Evolutionary conservation across 192 early-diverging fungal genomes (phyloP), one percentile per base, ranked within the genome.

Genomic region (Rhizophagus clarus): DNA sequence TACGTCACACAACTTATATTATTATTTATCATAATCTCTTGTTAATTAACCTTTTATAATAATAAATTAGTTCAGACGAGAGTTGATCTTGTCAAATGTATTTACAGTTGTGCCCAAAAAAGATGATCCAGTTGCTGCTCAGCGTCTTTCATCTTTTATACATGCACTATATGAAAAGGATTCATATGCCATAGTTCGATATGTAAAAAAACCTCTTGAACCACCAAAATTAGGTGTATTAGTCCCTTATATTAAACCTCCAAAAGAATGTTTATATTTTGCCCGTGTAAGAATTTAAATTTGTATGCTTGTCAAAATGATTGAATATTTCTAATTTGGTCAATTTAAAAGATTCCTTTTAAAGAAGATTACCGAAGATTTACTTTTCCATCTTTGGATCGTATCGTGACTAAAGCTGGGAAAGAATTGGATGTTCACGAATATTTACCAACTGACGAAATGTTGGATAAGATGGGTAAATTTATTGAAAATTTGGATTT

Each of bases 191-290:
- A 76, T 95, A 12, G 89, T 88, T 56, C 88, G 93, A 1, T 95
- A 91, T 84, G 88, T 91, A 3, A 73, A 82, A 1, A 81, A 37
- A 11, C 84, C 87, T 31, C 76, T 89, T 68, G 74, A 87, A 9
- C 72, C 82, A 31, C 92, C 92, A 31, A 92, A 92, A 76, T 72
- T 95, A 20, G 92, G 92, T 4, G 79, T 91, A 7, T 79, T 95
- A 12, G 82, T 89, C 61, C 92, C 92, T 26, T 83, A 89, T 34
- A 81, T 87, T 66, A 80, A 80, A 68, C 64, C 80, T 2, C 77
- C 81, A 2, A 71, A 76, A 67, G 81, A 88, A 67, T 80, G 83
- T 67, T 84, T 90, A 66, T 85, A 86, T 61, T 85, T 87, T 82
- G 78, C 82, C 26, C 32, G 26, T 28, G 31, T 82, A 31, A 47